Evolutionary conservation across 495 filamentous ascomycete genomes (phyloP).

Genomic region (Penicillium fimorum): DNA sequence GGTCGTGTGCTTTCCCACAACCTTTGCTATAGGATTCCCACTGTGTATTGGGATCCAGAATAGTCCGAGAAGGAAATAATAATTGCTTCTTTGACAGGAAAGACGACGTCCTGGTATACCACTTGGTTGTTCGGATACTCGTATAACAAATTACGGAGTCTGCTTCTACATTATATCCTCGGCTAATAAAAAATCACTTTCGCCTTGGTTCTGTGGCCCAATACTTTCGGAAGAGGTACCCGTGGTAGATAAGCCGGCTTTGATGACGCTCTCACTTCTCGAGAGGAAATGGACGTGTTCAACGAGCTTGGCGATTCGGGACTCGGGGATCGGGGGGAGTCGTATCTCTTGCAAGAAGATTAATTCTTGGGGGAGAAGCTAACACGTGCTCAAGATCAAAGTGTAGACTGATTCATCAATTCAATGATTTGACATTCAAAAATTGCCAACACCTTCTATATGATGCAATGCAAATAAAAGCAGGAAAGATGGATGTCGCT

Average conservation of each 20-base stretch:
- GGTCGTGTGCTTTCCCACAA: not conserved
- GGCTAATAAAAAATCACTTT: not conserved
- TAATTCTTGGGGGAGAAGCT: not conserved
- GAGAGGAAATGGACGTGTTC: not conserved
- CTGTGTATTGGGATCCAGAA: not conserved
- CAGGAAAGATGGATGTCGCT: slow-evolving; percentile 11
- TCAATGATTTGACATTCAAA: not conserved
- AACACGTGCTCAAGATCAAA: not conserved
- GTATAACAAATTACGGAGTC: not conserved
- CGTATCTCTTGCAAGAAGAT: not conserved
- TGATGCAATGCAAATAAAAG: slow-evolving; percentile 10
- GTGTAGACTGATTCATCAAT: slow-evolving; percentile 1
- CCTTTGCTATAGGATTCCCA: not conserved
- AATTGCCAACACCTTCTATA: slow-evolving; percentile 8
- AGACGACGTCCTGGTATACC: not conserved
- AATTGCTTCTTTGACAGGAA: too few relatives aligned
- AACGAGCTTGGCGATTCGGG: not conserved
- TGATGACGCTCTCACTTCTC: not conserved
- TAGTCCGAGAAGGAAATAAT: not conserved
- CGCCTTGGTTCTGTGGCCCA: not conserved
- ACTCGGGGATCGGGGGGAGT: not conserved
- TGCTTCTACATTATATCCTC: not conserved
- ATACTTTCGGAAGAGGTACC: not conserved
- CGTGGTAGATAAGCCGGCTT: not conserved
- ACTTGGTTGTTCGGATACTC: not conserved